Percentiles rank a stretch among this genome's conserved stretches.
Evolutionary conservation across 169 alveolate species (phyloP).

Genomic region (Cryptosporidium sp.): DNA sequence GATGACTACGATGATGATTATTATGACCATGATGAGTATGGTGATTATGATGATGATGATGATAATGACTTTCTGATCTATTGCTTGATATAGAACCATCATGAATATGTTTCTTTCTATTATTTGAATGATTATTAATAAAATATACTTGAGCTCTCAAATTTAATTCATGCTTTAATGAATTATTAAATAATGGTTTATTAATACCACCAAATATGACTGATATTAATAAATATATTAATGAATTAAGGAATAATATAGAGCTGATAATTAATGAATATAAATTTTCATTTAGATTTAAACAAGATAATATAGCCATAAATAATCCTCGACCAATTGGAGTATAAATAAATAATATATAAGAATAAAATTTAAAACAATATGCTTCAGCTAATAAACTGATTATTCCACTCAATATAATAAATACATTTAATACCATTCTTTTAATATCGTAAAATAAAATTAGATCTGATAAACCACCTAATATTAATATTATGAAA

Average conservation of each 20-base stretch:
- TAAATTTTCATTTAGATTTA: slow-evolving; percentile 33
- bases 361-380: slow-evolving; percentile 55
- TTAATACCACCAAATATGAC: slow-evolving; percentile 68
- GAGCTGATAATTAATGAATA: not conserved
- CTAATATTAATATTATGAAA: slow-evolving; percentile 12
- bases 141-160: slow-evolving; percentile 25
- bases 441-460: slow-evolving; percentile 19
- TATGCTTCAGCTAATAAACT: slow-evolving; percentile 48
- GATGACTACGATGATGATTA: not conserved
- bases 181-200: slow-evolving; percentile 52
- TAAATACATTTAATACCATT: slow-evolving; percentile 27
- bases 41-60: not conserved
- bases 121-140: not conserved
- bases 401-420: slow-evolving; percentile 6
- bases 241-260: slow-evolving; percentile 7
- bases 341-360: slow-evolving; percentile 57
- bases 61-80: not conserved
- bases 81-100: not conserved
- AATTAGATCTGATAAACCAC: slow-evolving; percentile 15
- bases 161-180: slow-evolving; percentile 43
- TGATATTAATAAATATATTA: slow-evolving; percentile 33
- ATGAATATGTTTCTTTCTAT: not conserved
- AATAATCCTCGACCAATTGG: slow-evolving; percentile 70
- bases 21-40: not conserved
- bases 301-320: slow-evolving; percentile 41